Percentiles rank a stretch among this genome's conserved stretches.
Conservation (phyloP, 768 basidiomycete species). For the Arthromyces matolae region DNA sequence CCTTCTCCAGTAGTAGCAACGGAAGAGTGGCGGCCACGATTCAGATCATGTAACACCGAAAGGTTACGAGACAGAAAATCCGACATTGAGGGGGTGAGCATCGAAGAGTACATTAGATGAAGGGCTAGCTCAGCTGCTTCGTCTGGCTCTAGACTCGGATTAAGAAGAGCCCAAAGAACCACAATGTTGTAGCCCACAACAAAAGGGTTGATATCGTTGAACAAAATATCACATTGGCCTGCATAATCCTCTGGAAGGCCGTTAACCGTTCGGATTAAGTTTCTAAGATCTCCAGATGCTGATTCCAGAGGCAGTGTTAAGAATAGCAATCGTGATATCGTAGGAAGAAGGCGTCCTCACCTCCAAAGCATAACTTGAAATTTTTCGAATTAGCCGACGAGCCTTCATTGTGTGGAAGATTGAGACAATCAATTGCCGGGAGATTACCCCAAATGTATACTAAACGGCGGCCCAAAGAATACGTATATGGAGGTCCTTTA, state of each 20-base stretch:
- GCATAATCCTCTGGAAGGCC: slow-evolving; percentile 20
- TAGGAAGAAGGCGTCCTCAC: too few species aligned
- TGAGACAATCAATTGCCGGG: slow-evolving; percentile 26
- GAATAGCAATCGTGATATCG: not conserved
- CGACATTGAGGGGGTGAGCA: slow-evolving; percentile 22
- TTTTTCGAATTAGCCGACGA: slow-evolving; percentile 8
- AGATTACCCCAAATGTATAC: slow-evolving; percentile 22
- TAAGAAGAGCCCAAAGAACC: slow-evolving; percentile 25
- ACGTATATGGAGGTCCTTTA: not conserved
- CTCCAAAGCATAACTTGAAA: slow-evolving; percentile 27
- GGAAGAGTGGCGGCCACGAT: slow-evolving; percentile 10
- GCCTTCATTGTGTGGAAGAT: slow-evolving; percentile 21
- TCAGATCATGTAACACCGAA: slow-evolving; percentile 17
- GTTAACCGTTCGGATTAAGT: slow-evolving; percentile 28
- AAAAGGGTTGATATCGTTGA: slow-evolving; percentile 21
- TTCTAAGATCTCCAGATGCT: slow-evolving; percentile 29
- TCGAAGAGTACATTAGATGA: slow-evolving; percentile 33
- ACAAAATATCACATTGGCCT: slow-evolving; percentile 21
- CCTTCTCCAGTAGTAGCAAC: slow-evolving; percentile 22
- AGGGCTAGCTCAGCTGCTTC: slow-evolving; percentile 29
- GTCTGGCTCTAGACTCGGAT: slow-evolving; percentile 18
- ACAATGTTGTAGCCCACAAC: slow-evolving; percentile 22
- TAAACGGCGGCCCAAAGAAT: slow-evolving; percentile 10
- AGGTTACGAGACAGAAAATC: slow-evolving; percentile 23
- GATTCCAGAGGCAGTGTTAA: not conserved